Base-by-base conservation (phyloP, 495 filamentous ascomycete genomes). In the Xylaria scruposa region DNA sequence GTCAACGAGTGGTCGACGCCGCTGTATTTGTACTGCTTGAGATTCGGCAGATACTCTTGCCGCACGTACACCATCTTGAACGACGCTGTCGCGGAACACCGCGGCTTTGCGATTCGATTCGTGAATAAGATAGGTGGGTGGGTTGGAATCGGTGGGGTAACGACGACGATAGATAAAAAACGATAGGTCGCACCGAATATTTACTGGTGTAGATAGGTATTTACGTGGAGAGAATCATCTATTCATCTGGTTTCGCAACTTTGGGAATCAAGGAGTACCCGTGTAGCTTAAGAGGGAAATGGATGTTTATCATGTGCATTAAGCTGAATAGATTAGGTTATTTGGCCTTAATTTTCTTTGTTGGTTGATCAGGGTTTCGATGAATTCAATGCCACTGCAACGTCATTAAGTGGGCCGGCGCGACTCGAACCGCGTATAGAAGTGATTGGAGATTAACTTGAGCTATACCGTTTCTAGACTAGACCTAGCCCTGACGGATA, bases 11-110 rank as follows among this genome's bases (percentile, higher is more conserved):
- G 92, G 83, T 99, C 96, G 75, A 97, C 91, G 51, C 89, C 89
- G 24, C 91, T 92, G 86, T 99, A 99, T 80, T 95, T 93, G 87
- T 99, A 99, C 77, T 91, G 85, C 82, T 91, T 90, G 47, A 99
- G 85, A 76, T 94, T 93, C n/a, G 90, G 90, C 70, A 99, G 90
- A 79, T 92, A 89, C 76, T 95, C 90, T 81, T 97, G 92, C 66
- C 95, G 93, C 61, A 99, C 94, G 87, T 98, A 99, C 71, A 95
- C 86, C 87, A 89, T 89, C 71, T 76, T 81, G 76, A 71, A 78
- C 54, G 56, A 59, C 51, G 69, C 54, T 62, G 70, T 40, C 46
- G 51, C 44, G 51, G 19, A 13, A 59, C 38, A 44, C 36, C 61
- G 71, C 40, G 21, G 47, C 46, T 24, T 24, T 21, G 56, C 36